Conservation (phyloP, 805 yeast genomes). For the Starmerella floricola region DNA sequence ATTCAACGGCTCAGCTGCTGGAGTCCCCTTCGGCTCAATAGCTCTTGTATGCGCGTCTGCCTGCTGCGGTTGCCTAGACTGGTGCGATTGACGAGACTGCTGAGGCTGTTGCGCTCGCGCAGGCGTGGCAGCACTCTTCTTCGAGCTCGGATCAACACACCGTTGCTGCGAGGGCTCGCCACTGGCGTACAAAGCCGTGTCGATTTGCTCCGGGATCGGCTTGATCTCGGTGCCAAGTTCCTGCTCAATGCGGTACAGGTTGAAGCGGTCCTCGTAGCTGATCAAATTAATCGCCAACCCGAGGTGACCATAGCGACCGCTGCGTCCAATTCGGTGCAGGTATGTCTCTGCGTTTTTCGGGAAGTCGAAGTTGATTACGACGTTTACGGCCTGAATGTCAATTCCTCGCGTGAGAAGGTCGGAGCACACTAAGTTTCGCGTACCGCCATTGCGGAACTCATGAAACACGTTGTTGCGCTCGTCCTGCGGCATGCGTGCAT, state of each 20-base stretch:
- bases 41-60: not conserved
- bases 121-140: not conserved
- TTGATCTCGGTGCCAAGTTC: slow-evolving; percentile 95
- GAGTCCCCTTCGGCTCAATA: not conserved
- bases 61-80: not conserved
- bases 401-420: slow-evolving; percentile 96
- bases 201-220: slow-evolving; percentile 92
- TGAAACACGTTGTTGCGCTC: slow-evolving; percentile 97
- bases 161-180: slow-evolving; percentile 35
- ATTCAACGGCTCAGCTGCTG: not conserved
- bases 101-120: not conserved
- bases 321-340: slow-evolving; percentile 96
- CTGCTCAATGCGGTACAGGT: slow-evolving; percentile 87
- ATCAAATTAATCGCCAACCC: slow-evolving; percentile 95
- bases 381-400: slow-evolving; percentile 97
- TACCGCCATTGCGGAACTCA: slow-evolving; percentile 96
- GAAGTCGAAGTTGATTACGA: slow-evolving; percentile 94
- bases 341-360: slow-evolving; percentile 97
- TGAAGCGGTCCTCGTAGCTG: slow-evolving; percentile 93
- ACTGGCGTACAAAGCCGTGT: slow-evolving; percentile 77
- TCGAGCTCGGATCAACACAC: slow-evolving; percentile 2
- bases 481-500: slow-evolving; percentile 93
- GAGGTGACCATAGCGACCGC: slow-evolving; percentile 96
- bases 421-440: slow-evolving; percentile 92
- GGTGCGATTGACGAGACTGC: not conserved